Percentiles rank a stretch among this genome's conserved stretches.
Conservation (phyloP, 495 filamentous ascomycete genomes). For the Podospora pseudocomata region DNA sequence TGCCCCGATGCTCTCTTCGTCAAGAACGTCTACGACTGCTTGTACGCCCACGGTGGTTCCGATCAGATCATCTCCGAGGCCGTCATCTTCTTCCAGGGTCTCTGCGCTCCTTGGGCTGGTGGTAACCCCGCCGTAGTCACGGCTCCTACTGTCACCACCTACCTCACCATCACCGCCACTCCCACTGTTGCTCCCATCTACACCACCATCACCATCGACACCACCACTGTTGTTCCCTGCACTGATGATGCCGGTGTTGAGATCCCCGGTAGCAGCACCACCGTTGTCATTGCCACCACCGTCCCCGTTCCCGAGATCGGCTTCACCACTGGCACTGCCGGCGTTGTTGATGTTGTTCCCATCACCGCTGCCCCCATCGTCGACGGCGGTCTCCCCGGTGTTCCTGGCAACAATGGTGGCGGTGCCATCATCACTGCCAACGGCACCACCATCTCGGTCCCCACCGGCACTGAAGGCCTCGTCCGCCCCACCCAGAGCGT, state of each 20-base stretch:
- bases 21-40: conserved; percentile 74
- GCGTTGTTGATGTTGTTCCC: conserved; percentile 47
- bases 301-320: conserved; percentile 70
- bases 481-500: conserved; percentile 31
- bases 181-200: conserved; percentile 44
- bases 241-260: conserved; percentile 45
- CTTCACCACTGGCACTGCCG: conserved; percentile 57
- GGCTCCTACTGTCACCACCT: conserved; percentile 53
- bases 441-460: conserved; percentile 27
- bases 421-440: conserved; percentile 28
- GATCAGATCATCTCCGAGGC: conserved; percentile 64
- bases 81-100: conserved; percentile 82
- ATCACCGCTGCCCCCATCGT: conserved; percentile 28
- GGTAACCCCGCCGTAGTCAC: conserved; percentile 84
- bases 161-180: conserved; percentile 52
- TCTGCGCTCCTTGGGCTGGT: conserved; percentile 73
- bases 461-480: conserved; percentile 30
- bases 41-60: conserved; percentile 69
- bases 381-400: conserved; percentile 42
- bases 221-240: conserved; percentile 52
- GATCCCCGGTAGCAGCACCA: conserved; percentile 53
- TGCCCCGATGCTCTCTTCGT: conserved; percentile 76
- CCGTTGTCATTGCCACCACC: conserved; percentile 53
- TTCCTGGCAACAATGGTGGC: conserved; percentile 48
- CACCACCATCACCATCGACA: conserved; percentile 58